phyloP scores from a whole-genome alignment of 139 green algal species.

The Auxenochlorella protothecoides region DNA sequence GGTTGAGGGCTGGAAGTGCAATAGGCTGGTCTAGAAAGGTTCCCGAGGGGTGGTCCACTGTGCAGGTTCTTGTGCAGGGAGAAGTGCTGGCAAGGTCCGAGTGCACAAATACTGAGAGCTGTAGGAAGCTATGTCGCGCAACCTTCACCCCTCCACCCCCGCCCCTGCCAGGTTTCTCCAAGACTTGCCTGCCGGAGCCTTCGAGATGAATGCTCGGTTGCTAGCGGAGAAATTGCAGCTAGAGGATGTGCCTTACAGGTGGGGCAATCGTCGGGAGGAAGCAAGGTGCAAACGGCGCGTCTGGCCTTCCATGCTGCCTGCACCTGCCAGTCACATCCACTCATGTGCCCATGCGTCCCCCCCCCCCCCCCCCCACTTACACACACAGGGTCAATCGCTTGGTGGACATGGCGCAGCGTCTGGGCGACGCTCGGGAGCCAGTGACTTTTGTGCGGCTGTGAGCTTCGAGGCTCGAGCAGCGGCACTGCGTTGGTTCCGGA shows the following conservation, averaged over 20 bases:
- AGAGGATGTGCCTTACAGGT: slow-evolving; percentile 8
- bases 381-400: neutral
- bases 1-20: neutral
- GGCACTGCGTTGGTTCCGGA: too few species aligned
- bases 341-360: too few species aligned
- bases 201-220: slow-evolving; percentile 29
- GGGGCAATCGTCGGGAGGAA: neutral
- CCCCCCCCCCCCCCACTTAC: neutral
- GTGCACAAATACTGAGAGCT: too few species aligned
- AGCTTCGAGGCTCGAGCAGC: too few species aligned
- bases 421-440: too few species aligned
- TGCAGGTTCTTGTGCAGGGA: slow-evolving; percentile 13
- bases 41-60: slow-evolving; percentile 32
- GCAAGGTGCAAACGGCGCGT: neutral
- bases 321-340: neutral
- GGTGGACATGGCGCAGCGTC: too few species aligned
- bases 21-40: neutral
- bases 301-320: neutral
- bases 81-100: slow-evolving; percentile 1
- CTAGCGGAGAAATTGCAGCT: slow-evolving; percentile 3
- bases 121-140: too few species aligned
- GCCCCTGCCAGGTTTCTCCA: slow-evolving; percentile 52
- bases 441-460: too few species aligned
- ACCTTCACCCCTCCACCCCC: slow-evolving; percentile 19
- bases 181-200: slow-evolving; percentile 32